Evolutionary conservation across 2,329 filamentous ascomycete species (phyloP), one percentile per base, ranked within the genome.

Genomic region (Epichloe scottii): DNA sequence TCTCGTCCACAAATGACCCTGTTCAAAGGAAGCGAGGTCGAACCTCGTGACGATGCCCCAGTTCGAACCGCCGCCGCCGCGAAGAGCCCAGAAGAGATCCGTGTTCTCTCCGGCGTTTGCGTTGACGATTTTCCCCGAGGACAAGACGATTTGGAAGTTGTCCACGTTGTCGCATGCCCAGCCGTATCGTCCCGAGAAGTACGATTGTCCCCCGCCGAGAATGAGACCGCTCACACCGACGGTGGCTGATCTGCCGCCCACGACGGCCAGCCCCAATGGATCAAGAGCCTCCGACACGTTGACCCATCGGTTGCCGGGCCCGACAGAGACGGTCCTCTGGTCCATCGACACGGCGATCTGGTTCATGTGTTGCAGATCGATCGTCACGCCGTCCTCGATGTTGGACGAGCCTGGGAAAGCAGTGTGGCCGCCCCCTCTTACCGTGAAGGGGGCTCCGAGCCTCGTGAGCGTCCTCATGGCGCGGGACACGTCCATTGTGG

Each of bases 61-160:
- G 45, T 73, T 80, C 35, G 75, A 76, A 2, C 77, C 75, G 2
- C 77, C 75, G 1, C 78, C 76, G 17, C 77, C 76, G 38, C 69
- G 67, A 1, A 81, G 66, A 2, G 77, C 79, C 74, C 76, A 81
- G 63, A 75, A 81, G 1, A 82, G 66, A 50, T 81, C 77, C 0
- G 66, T 52, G 34, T 79, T 35, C 68, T 19, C 2, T 63, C 60
- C 3, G 60, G 61, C 44, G 26, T 5, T 64, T 70, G 3, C 72
- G 75, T 2, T 63, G 68, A 1, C 75, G 56, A 17, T 73, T 59
- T 14, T 62, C 61, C 0, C 69, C 71, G 8, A 71, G 70, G 2
- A 79, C 67, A 4, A 75, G 66, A 34, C 53, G 66, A 51, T 14
- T 45, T 38, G 1, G 3, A 38, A 58, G 21, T 49, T 41, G 33